phyloP scores from a whole-genome alignment of 169 alveolate genomes.

The Fabrea salina region DNA sequence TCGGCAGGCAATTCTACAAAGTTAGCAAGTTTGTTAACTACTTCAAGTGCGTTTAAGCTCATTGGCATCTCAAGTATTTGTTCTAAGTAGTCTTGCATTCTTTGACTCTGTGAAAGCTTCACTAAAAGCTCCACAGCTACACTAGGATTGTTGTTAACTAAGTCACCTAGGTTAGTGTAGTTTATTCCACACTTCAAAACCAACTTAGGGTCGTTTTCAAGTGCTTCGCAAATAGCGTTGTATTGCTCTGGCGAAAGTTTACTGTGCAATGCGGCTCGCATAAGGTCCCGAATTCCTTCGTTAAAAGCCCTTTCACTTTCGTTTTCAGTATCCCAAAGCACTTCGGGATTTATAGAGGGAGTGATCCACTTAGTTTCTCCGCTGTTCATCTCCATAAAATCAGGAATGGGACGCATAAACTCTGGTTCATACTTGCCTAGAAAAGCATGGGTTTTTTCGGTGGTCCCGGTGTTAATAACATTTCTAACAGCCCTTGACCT shows the following conservation, averaged over 20 bases:
- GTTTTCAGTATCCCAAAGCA: conserved; percentile 8
- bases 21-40: conserved; percentile 42
- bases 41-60: conserved; percentile 48
- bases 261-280: not conserved
- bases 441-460: not conserved
- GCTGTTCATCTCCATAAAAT: conserved; percentile 4
- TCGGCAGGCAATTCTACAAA: conserved; percentile 52
- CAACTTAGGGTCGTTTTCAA: conserved; percentile 36
- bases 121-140: conserved; percentile 47
- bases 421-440: conserved; percentile 34
- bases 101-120: conserved; percentile 20
- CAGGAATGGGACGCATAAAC: conserved; percentile 19
- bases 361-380: conserved; percentile 19
- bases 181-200: conserved; percentile 37
- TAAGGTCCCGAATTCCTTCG: not conserved
- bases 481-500: conserved; percentile 21
- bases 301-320: not conserved
- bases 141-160: conserved; percentile 41
- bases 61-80: conserved; percentile 40
- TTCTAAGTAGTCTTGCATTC: conserved; percentile 40
- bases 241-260: conserved; percentile 2
- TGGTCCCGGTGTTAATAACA: not conserved
- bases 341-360: conserved; percentile 29
- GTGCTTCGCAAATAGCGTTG: conserved; percentile 1
- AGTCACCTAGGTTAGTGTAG: conserved; percentile 35